Percentiles rank a stretch among this genome's conserved stretches.
phyloP scores from a whole-genome alignment of 1,139 yeast genomes.

The Candida anutae region DNA sequence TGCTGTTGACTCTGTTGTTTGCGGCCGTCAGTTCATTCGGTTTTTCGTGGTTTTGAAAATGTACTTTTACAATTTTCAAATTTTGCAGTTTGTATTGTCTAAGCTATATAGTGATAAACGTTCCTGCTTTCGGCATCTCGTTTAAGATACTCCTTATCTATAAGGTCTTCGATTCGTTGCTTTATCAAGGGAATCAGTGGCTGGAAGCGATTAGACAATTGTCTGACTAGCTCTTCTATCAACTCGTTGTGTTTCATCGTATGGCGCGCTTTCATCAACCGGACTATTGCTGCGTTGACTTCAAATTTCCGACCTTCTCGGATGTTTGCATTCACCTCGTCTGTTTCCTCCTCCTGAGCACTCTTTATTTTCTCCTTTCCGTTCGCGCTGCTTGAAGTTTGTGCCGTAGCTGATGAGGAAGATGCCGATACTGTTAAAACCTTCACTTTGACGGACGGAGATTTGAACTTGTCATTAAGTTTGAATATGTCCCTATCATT shows the following conservation, averaged over 20 bases:
- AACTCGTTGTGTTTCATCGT: slow-evolving; percentile 56
- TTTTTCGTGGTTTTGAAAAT: background rate
- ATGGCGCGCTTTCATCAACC: slow-evolving; percentile 77
- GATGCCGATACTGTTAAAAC: slow-evolving; percentile 59
- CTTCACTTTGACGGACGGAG: slow-evolving; percentile 67
- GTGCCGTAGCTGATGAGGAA: too few relatives aligned
- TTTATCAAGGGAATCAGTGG: slow-evolving; percentile 66
- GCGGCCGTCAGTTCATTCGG: background rate
- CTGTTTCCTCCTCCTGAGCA: slow-evolving; percentile 30
- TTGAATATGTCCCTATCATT: slow-evolving; percentile 55
- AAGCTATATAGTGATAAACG: slow-evolving; percentile 70
- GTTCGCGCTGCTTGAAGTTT: slow-evolving; percentile 1
- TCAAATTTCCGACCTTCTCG: slow-evolving; percentile 47
- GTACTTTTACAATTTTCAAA: background rate
- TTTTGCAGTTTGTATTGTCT: slow-evolving; percentile 1
- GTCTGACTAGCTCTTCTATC: slow-evolving; percentile 57
- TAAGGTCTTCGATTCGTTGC: slow-evolving; percentile 67
- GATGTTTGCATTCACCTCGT: slow-evolving; percentile 27
- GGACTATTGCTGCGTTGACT: slow-evolving; percentile 82
- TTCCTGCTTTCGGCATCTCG: slow-evolving; percentile 59
- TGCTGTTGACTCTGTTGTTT: background rate
- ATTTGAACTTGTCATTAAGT: slow-evolving; percentile 63
- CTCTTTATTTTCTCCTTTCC: slow-evolving; percentile 22
- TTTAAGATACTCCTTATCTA: slow-evolving; percentile 77
- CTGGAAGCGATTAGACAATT: slow-evolving; percentile 56